phyloP scores from a whole-genome alignment of 108 stramenopile species.

The Pseudonitzschia delicatissima region DNA sequence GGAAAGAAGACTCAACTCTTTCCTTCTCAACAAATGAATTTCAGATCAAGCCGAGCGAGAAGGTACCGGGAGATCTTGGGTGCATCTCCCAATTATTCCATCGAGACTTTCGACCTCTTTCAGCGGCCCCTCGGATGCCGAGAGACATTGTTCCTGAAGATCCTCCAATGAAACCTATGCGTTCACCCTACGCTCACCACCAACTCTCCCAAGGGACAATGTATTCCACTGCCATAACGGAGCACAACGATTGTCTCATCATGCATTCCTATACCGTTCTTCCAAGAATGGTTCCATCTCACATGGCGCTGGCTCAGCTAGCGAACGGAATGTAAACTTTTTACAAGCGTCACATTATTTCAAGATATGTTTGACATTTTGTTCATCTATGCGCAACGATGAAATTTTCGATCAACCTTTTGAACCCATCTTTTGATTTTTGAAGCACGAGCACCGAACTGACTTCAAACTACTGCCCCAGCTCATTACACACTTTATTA shows the following conservation, averaged over 20 bases:
- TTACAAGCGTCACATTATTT: no score
- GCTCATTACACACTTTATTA: no score
- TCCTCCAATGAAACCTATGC: background rate
- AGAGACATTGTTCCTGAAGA: background rate
- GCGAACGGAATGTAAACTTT: background rate
- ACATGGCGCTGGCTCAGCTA: background rate
- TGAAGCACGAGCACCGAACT: no score
- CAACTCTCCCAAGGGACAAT: background rate
- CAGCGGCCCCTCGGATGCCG: background rate
- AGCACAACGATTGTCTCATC: background rate
- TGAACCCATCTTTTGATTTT: no score
- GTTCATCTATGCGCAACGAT: no score
- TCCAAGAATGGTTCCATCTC: background rate
- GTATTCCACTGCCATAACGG: background rate
- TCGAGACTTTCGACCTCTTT: background rate
- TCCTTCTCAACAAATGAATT: background rate
- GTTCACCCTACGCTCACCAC: background rate
- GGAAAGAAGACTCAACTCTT: background rate
- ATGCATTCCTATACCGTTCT: conserved; percentile 10
- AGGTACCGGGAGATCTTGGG: background rate
- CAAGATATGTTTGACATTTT: no score
- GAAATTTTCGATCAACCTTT: no score
- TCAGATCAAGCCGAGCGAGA: background rate
- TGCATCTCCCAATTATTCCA: background rate
- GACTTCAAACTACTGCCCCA: no score